Percentiles rank a stretch among this genome's conserved stretches.
Evolutionary conservation across 345 rosid species (phyloP).

Genomic region (Brassica rapa): DNA sequence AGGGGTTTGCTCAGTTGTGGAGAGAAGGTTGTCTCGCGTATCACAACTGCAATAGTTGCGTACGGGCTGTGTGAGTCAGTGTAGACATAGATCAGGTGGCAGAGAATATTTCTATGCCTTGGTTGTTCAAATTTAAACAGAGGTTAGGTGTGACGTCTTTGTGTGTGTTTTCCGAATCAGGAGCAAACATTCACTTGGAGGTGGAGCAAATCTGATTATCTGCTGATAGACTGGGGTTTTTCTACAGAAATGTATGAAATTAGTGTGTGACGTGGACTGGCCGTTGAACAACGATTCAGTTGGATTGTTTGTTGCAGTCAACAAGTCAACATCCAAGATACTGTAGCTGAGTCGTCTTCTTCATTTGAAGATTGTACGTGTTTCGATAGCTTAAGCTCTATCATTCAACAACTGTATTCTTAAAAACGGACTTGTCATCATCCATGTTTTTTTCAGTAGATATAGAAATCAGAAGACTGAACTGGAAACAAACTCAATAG

Average conservation of each 20-base stretch:
- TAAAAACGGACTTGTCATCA: neutral
- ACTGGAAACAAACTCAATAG: slow-evolving; percentile 67
- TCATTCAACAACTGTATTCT: neutral
- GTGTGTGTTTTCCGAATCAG: too few species aligned
- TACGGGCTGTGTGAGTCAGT: neutral
- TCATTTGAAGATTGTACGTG: too few species aligned
- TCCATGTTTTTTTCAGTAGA: slow-evolving; percentile 32
- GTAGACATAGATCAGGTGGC: neutral
- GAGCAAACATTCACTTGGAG: too few species aligned
- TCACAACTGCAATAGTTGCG: neutral
- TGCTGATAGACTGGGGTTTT: too few species aligned
- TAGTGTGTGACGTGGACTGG: too few species aligned
- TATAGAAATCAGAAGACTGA: slow-evolving; percentile 44
- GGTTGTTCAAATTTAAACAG: neutral
- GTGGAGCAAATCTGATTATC: too few species aligned
- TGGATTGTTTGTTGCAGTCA: too few species aligned
- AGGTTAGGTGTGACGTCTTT: neutral
- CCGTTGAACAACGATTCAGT: too few species aligned
- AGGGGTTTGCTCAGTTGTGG: neutral
- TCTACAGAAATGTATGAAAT: too few species aligned
- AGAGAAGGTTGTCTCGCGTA: neutral
- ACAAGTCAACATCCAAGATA: too few species aligned
- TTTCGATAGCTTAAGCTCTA: too few species aligned
- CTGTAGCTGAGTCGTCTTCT: too few species aligned
- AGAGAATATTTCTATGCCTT: neutral